Base-by-base conservation (phyloP, 805 yeast genomes). In the Metschnikowia arizonensis region DNA sequence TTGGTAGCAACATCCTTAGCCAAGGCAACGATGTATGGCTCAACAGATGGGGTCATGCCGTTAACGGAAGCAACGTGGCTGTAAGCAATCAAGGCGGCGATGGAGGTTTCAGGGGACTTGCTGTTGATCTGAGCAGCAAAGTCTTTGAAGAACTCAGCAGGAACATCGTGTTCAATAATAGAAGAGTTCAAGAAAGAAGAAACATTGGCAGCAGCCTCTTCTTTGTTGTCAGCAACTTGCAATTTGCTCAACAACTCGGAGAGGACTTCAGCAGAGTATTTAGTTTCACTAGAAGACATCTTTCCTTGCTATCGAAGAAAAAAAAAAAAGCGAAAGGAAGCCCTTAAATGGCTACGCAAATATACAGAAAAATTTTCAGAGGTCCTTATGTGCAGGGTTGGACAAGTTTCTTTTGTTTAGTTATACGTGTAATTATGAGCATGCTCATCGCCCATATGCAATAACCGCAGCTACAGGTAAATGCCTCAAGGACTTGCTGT, bases 81-180 rank as follows among this genome's bases (percentile, higher is more conserved):
- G 66, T 88, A 77, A 54, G 97, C 96, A 62, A 77, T 83, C 62
- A 91, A 79, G 59, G 95, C 95, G 67, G 87, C 86, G 58, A 80
- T 72, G 57, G 88, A 76, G 59, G 77, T 74, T 44, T 55, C 64
- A 54, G 73, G 69, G 57, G 79, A 77, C 80, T 91, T 90, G 81
- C 81, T 80, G 69, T 76, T 74, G 63, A 91, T 76, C 58, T 93
- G 82, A 62, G 78, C 79, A 67, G 78, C 75, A 68, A 93, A 81
- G 68, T 84, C 80, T 53, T 70, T 72, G 72, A 91, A 88, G 81
- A 91, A 89, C 63, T 80, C 82, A 63, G 75, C 83, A 63, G 99
- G 98, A 58, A 89, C 93, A 75, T 91, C 98, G 74, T 93, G 98
- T 78, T 93, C 99, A 69, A 91, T 90, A 74, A 90, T 89, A 66